Base-by-base conservation (phyloP, 2,329 filamentous ascomycete species). In the Penicillium thymicola region DNA sequence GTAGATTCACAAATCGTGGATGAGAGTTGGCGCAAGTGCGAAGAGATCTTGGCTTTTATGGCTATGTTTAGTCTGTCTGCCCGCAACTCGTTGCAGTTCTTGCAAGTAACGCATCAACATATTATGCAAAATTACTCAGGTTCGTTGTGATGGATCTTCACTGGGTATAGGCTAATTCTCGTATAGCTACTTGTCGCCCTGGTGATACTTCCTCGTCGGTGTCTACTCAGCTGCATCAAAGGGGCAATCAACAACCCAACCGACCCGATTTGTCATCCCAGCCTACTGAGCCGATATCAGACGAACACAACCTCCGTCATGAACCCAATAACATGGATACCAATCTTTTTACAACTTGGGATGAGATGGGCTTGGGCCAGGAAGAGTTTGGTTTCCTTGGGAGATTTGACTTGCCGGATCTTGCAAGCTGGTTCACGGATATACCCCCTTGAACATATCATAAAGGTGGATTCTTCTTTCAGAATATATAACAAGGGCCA, bases 41-140 rank as follows among this genome's bases (percentile, higher is more conserved):
- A 68, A 30, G 55, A 64, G 23, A 61, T 72, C 9, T 59, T 72
- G 0, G 51, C 52, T 8, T 57, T 62, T 30, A 70, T 72, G 69
- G 61, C 65, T 6, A 55, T 60, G 2, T 70, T 70, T 36, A 69
- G 70, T 49, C 37, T 60, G 0, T 72, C 68, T 4, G 68, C 67
- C 5, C 57, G 67, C 10, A 72, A 70, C 38, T 68, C 68, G 2
- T 59, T 72, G 8, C 62, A 63, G 13, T 71, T 72, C 38, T 56
- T 72, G 6, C 65, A 68, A 45, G 57, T 62, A 3, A 65, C 62
- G 0, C 60, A 65, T n/a, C 55, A 63, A 16, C 62, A 65, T 13
- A 63, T 65, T 25, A 55, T 58, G 7, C 62, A 65, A 27, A 63
- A 60, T 5, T 62, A 63, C 28, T 58, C 51, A 6, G 49, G 63